Base-by-base conservation (phyloP, 192 early-diverging fungal species). In the Coemansia sp. region DNA sequence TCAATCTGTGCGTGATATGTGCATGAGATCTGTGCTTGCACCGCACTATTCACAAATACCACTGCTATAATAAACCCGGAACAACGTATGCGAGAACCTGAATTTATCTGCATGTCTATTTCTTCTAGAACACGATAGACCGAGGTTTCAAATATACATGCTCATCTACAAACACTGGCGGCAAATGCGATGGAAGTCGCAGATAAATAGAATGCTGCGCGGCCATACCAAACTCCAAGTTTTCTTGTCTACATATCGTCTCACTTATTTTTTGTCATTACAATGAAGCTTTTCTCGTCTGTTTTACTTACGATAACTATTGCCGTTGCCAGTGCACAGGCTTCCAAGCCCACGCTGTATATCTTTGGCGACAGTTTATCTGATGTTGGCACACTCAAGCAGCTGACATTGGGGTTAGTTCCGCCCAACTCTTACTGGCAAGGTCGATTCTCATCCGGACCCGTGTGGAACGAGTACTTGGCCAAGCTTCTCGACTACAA, bases 401-500 rank as follows among this genome's bases (percentile, higher is more conserved):
- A 78, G 14, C 25, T 74, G 31, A 78, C 72, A 1, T 37, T 66
- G 38, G 72, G 72, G 4, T 57, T 78, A 38, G 10, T 76, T 9
- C 75, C 75, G 34, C 75, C 70, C 2, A 32, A 23, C 25, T 66
- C 72, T 0, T 79, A 79, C 64, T 79, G 77, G 77, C 25, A 79
- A 21, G 77, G 77, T 34, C 77, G 72, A 5, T 74, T 74, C 46
- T 70, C 68, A 5, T 68, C 64, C 0, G 72, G 77, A 1, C 72
- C 72, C 14, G 72, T 74, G n/a, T 79, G 77, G 77, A 74, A 70
- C 59, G 77, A 79, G 73, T 79, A 79, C 50, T 32, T 68, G 19
- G 73, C 68, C 63, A 73, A 79, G 62, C 68, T 79, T 8, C 68
- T 62, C 8, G 62, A 39, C 12, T 68, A 50, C 37, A 50, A 73